phyloP scores from a whole-genome alignment of 805 yeast species.

The Barnettozyma botsteinii region DNA sequence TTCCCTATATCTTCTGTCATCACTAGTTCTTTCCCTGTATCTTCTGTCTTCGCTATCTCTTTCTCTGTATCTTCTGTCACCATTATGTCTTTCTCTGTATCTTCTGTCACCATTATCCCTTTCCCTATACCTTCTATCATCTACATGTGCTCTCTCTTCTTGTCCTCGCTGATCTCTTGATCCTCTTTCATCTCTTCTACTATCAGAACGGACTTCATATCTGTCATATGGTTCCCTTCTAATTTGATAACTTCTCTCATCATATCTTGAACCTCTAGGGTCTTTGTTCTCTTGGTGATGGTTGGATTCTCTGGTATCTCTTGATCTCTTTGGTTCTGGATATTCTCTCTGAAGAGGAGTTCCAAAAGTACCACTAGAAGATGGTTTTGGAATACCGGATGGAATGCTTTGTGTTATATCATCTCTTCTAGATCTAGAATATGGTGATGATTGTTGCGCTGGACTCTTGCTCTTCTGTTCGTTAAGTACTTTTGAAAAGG shows the following conservation, averaged over 20 bases:
- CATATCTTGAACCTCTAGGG: slow-evolving; percentile 1
- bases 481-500: slow-evolving; percentile 17
- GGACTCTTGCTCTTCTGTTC: slow-evolving; percentile 8
- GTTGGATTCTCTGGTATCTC: slow-evolving; percentile 1
- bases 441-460: slow-evolving; percentile 1
- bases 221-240: too few species aligned
- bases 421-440: slow-evolving; percentile 12
- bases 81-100: slow-evolving; percentile 6
- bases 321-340: background rate
- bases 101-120: slow-evolving; percentile 1
- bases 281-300: slow-evolving; percentile 6
- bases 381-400: background rate
- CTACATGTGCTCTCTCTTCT: slow-evolving; percentile 1
- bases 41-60: slow-evolving; percentile 5
- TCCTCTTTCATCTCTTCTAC: slow-evolving; percentile 2
- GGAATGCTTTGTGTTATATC: background rate
- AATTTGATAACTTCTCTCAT: background rate
- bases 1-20: slow-evolving; percentile 1
- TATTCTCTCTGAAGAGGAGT: background rate
- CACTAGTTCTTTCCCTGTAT: slow-evolving; percentile 2
- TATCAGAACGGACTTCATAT: background rate
- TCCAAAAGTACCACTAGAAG: slow-evolving; percentile 1
- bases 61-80: slow-evolving; percentile 10
- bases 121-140: slow-evolving; percentile 7
- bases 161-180: background rate